Percentiles rank a stretch among this genome's conserved stretches.
Conservation (phyloP, 2,329 filamentous ascomycete species). For the Diaporthe humulicola region DNA sequence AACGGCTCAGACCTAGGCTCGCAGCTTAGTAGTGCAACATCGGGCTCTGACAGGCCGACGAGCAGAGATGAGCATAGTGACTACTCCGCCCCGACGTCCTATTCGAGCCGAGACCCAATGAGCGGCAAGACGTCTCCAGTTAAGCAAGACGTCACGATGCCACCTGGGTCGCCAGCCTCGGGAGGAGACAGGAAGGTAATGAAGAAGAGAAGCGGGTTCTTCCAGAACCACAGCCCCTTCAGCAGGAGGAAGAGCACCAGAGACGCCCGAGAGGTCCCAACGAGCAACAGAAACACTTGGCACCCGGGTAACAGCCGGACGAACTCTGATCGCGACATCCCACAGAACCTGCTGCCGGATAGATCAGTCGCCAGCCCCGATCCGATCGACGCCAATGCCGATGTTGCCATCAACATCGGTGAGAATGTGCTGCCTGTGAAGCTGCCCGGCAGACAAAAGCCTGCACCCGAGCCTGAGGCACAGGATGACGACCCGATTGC, state of each 20-base stretch:
- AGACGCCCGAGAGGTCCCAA: conserved; percentile 76
- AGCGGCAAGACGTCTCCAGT: conserved; percentile 81
- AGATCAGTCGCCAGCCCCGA: conserved; percentile 76
- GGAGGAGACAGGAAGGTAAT: conserved; percentile 75
- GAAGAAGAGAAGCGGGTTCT: conserved; percentile 86
- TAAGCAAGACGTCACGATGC: conserved; percentile 67
- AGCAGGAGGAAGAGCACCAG: conserved; percentile 87
- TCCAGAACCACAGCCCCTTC: conserved; percentile 94
- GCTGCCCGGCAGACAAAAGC: conserved; percentile 75
- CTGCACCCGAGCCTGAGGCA: conserved; percentile 53
- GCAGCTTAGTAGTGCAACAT: conserved; percentile 49
- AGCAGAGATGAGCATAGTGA: conserved; percentile 93
- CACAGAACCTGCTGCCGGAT: conserved; percentile 55
- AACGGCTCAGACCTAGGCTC: conserved; percentile 73
- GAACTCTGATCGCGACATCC: conserved; percentile 53
- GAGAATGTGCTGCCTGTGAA: conserved; percentile 97
- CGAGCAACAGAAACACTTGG: conserved; percentile 72
- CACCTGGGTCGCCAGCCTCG: conserved; percentile 52
- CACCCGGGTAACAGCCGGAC: conserved; percentile 48
- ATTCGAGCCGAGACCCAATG: conserved; percentile 85
- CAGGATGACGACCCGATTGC: conserved; percentile 90
- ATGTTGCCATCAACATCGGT: conserved; percentile 92
- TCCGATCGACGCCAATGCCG: conserved; percentile 91
- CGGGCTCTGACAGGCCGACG: conserved; percentile 77
- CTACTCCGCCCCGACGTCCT: conserved; percentile 88